These are phyloP conservation scores for Fusarium sp. DNA, from an alignment of 2,329 filamentous ascomycete species.

Conservation along the genomic window DNA sequence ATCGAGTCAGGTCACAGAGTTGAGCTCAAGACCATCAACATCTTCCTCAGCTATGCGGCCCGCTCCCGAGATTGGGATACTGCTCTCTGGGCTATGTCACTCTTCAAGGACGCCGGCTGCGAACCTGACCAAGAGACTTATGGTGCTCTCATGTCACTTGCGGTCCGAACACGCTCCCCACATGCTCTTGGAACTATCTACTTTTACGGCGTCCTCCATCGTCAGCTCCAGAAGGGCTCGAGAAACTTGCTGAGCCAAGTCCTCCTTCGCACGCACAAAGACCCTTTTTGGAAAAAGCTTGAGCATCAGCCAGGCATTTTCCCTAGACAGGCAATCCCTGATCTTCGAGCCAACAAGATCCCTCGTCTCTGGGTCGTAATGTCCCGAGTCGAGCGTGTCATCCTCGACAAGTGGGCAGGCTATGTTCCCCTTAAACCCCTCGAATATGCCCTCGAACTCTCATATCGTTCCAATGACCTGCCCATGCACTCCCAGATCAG, in stretches of 20 bases:
- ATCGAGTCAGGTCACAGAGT: constrained; percentile 41
- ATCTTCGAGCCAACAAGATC: constrained; percentile 37
- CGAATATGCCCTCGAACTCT: constrained; percentile 41
- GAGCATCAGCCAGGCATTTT: constrained; percentile 45
- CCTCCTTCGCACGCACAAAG: constrained; percentile 42
- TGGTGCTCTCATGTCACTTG: constrained; percentile 53
- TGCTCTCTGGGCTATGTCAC: constrained; percentile 47
- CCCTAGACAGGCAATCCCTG: constrained; percentile 41
- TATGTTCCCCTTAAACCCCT: constrained; percentile 48
- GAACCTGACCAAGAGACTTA: constrained; percentile 51
- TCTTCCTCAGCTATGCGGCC: constrained; percentile 51
- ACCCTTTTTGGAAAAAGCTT: constrained; percentile 44
- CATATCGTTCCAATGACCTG: constrained; percentile 45
- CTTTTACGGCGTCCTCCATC: constrained; percentile 50
- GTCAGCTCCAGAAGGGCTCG: constrained; percentile 44
- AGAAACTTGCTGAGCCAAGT: constrained; percentile 44
- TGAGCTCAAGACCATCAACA: constrained; percentile 52
- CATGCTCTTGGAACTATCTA: constrained; percentile 48
- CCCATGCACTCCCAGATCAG: constrained; percentile 41
- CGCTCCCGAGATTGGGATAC: constrained; percentile 47
- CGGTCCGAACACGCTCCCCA: constrained; percentile 48
- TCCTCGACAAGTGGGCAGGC: constrained; percentile 46
- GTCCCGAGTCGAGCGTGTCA: constrained; percentile 47
- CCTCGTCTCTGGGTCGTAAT: constrained; percentile 36
- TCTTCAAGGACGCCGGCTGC: constrained; percentile 34